Evolutionary conservation across 495 filamentous ascomycete species (phyloP).

Genomic region (Immersiella caudata): DNA sequence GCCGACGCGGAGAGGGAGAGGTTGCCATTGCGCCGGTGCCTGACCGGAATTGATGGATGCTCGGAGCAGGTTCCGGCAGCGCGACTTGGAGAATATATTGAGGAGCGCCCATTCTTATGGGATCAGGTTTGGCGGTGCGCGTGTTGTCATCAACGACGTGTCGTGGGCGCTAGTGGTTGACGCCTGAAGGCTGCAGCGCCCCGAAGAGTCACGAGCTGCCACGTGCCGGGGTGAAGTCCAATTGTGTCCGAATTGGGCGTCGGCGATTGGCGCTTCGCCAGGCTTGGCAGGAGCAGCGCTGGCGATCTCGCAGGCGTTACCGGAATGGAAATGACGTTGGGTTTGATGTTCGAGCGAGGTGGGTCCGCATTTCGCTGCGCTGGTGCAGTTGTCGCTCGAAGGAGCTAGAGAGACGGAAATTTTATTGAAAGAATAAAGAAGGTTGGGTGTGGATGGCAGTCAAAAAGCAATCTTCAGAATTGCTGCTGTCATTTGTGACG

Average conservation of each 20-base stretch:
- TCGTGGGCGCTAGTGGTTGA: constrained; percentile 13
- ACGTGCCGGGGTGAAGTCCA: constrained; percentile 6
- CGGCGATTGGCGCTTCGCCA: neutral
- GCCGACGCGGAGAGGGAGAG: neutral
- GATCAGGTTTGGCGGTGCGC: neutral
- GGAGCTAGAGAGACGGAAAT: neutral
- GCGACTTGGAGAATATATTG: neutral
- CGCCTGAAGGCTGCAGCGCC: constrained; percentile 14
- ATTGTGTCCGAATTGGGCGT: neutral
- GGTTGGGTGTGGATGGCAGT: neutral
- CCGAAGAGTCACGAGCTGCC: constrained; percentile 5
- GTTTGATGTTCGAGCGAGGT: neutral
- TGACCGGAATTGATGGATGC: neutral
- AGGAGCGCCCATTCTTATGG: neutral
- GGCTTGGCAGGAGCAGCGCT: neutral
- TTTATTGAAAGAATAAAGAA: neutral
- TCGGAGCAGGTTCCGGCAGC: neutral
- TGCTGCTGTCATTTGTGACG: neutral
- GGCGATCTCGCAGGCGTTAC: constrained; percentile 14
- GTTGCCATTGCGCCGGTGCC: neutral
- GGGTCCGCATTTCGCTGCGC: neutral
- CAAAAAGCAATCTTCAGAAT: neutral
- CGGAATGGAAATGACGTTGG: neutral
- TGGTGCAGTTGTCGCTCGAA: neutral
- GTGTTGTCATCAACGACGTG: neutral